Percentiles rank a stretch among this genome's conserved stretches.
These are phyloP conservation scores for Aspergillus sergii DNA, from an alignment of 2,329 filamentous ascomycete species.

Conservation along the genomic window DNA sequence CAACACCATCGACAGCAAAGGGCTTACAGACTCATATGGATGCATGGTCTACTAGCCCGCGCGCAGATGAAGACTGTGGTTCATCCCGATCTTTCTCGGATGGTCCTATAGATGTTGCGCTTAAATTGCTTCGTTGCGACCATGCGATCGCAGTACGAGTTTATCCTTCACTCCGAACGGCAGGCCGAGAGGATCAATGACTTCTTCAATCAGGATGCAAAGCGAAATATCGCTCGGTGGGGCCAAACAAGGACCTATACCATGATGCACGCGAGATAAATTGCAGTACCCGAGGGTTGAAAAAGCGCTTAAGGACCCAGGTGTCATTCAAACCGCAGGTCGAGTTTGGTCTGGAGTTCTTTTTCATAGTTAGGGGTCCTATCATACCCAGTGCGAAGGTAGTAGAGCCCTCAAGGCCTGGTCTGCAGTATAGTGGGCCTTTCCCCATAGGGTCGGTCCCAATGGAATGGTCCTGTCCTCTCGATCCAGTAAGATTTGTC, in stretches of 20 bases:
- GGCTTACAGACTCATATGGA: too few species aligned
- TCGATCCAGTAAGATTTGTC: neutral
- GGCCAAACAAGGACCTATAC: too few species aligned
- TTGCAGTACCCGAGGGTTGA: too few species aligned
- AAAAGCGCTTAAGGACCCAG: too few species aligned
- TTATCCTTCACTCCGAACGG: constrained; percentile 65
- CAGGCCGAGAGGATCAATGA: constrained; percentile 72
- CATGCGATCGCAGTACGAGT: constrained; percentile 77
- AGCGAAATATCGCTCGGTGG: too few species aligned
- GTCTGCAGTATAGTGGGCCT: neutral
- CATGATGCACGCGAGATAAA: too few species aligned
- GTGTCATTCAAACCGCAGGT: too few species aligned
- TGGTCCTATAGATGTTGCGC: constrained; percentile 71
- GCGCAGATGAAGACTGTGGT: constrained; percentile 80
- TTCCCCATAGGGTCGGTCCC: neutral
- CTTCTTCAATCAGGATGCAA: constrained; percentile 67
- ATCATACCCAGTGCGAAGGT: too few species aligned
- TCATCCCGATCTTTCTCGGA: constrained; percentile 82
- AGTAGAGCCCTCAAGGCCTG: too few species aligned
- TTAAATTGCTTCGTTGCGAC: constrained; percentile 92
- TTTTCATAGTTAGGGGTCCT: too few species aligned
- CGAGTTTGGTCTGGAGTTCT: too few species aligned
- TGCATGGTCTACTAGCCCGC: constrained; percentile 59
- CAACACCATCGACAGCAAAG: too few species aligned
- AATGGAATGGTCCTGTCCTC: neutral